Conservation (phyloP, 345 rosid genomes). For the Citrus cavaleriei region DNA sequence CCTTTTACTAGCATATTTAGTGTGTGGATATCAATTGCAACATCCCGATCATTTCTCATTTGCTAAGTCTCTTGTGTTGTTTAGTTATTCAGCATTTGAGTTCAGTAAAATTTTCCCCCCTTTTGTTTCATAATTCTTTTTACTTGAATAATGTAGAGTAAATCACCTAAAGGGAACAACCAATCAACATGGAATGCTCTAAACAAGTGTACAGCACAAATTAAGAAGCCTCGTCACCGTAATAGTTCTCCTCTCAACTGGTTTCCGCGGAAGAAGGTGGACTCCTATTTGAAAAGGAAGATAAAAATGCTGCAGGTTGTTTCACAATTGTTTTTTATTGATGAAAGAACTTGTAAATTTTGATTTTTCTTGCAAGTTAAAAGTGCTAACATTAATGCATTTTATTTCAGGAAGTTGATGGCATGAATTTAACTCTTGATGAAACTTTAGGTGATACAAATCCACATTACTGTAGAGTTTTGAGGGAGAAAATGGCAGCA, state of each 20-base stretch:
- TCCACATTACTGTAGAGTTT: slow-evolving; percentile 85
- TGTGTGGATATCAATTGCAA: neutral
- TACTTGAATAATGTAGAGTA: slow-evolving; percentile 43
- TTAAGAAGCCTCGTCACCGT: slow-evolving; percentile 79
- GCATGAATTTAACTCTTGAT: slow-evolving; percentile 87
- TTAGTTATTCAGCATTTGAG: neutral
- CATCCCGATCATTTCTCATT: neutral
- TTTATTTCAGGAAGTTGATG: slow-evolving; percentile 73
- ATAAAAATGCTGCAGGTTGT: slow-evolving; percentile 87
- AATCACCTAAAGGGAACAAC: slow-evolving; percentile 51
- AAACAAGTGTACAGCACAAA: slow-evolving; percentile 58
- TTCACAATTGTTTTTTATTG: neutral
- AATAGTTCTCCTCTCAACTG: slow-evolving; percentile 77
- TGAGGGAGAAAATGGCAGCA: slow-evolving; percentile 90
- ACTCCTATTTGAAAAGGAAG: slow-evolving; percentile 79
- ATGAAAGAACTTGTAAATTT: neutral
- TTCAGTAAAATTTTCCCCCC: neutral
- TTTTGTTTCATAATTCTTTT: neutral
- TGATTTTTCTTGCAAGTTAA: neutral
- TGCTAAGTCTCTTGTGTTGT: neutral
- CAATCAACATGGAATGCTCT: slow-evolving; percentile 45
- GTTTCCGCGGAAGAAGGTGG: slow-evolving; percentile 81
- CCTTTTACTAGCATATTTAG: neutral
- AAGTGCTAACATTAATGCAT: neutral
- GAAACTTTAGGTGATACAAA: slow-evolving; percentile 83